These are phyloP conservation scores for Cucurbita argyrosperma DNA, from an alignment of 306 rosid genomes.

Conservation along the genomic window DNA sequence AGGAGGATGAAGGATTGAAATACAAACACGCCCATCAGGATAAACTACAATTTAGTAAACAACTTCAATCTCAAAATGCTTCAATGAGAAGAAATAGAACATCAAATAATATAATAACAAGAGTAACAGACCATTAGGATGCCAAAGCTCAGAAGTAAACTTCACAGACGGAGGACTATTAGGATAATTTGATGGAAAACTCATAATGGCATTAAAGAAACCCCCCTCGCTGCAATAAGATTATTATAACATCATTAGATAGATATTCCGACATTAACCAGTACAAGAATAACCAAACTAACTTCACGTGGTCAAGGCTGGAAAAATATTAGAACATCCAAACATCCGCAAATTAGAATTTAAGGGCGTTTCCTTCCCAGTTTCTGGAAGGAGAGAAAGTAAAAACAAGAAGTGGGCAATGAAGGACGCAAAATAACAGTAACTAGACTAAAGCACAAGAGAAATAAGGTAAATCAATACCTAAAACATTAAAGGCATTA, in stretches of 20 bases:
- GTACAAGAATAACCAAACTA: not conserved
- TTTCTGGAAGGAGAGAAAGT: not conserved
- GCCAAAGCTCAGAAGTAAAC: conserved; percentile 87
- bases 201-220: conserved; percentile 91
- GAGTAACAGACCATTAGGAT: conserved; percentile 67
- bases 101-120: not conserved
- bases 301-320: not conserved
- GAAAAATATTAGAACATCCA: not conserved
- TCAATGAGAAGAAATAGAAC: not conserved
- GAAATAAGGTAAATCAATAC: not conserved
- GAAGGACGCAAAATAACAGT: not conserved
- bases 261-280: not conserved
- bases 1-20: conserved; percentile 96
- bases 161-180: conserved; percentile 90
- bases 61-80: not conserved
- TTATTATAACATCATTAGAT: conserved; percentile 1
- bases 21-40: conserved; percentile 97
- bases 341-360: not conserved
- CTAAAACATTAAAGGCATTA: not conserved
- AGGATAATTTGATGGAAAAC: conserved; percentile 82
- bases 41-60: conserved; percentile 39
- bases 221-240: conserved; percentile 74
- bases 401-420: no score
- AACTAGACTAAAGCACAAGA: not conserved
- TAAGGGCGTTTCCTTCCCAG: not conserved